Evolutionary conservation across 1,284 basidiomycete genomes (phyloP).

Genomic region (Apiotrichum akiyoshidainum): DNA sequence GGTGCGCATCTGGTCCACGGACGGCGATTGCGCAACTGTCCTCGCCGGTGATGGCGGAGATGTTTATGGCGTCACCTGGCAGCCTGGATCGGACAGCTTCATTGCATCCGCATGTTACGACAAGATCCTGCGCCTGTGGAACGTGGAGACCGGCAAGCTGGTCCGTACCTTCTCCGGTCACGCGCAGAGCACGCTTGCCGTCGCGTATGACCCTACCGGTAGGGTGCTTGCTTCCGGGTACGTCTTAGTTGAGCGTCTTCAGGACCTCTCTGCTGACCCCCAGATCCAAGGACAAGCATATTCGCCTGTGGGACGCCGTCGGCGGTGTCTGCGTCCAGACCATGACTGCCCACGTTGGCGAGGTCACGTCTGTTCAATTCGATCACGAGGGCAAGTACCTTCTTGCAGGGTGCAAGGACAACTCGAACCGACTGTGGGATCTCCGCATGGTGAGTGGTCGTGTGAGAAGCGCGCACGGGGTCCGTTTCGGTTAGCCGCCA

Average conservation of each 20-base stretch:
- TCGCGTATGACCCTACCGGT: constrained; percentile 52
- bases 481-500: too few relatives aligned
- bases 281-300: constrained; percentile 53
- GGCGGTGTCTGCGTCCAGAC: constrained; percentile 53
- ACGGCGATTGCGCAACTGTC: constrained; percentile 25
- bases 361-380: constrained; percentile 54
- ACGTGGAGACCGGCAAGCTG: constrained; percentile 50
- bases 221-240: constrained; percentile 51
- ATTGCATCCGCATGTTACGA: constrained; percentile 54
- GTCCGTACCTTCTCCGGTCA: constrained; percentile 55
- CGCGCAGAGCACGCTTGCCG: constrained; percentile 50
- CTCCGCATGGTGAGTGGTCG: constrained; percentile 45
- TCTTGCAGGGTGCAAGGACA: constrained; percentile 54
- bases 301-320: constrained; percentile 55
- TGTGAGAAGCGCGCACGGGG: too few relatives aligned
- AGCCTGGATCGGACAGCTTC: constrained; percentile 45
- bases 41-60: constrained; percentile 50
- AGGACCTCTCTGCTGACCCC: background rate
- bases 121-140: constrained; percentile 53
- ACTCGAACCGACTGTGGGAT: constrained; percentile 52
- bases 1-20: constrained; percentile 51
- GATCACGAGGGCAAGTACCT: constrained; percentile 52
- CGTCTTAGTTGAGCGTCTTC: constrained; percentile 9
- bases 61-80: constrained; percentile 53
- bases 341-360: constrained; percentile 52